These are phyloP conservation scores for Glycine soja DNA, from an alignment of 306 rosid genomes.

Conservation along the genomic window DNA sequence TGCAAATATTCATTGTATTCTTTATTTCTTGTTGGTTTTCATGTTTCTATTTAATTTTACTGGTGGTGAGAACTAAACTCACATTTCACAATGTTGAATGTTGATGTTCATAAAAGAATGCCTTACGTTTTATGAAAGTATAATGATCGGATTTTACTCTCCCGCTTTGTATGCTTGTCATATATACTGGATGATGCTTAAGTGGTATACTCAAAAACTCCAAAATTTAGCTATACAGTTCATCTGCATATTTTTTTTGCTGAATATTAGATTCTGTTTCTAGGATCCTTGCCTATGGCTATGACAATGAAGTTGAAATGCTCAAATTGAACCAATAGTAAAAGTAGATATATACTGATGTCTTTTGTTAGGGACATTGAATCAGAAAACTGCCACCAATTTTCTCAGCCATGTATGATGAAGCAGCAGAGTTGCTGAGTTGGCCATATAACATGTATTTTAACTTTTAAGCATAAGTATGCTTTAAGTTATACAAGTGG, in stretches of 20 bases:
- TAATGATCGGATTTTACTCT: constrained; percentile 17
- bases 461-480: constrained; percentile 1
- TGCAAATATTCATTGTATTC: constrained; percentile 60
- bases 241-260: background rate
- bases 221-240: background rate
- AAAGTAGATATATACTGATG: background rate
- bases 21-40: constrained; percentile 53
- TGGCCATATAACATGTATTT: constrained; percentile 36
- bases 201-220: background rate
- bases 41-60: constrained; percentile 38
- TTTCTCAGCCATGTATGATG: constrained; percentile 32
- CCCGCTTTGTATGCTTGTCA: constrained; percentile 1
- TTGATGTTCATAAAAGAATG: constrained; percentile 36
- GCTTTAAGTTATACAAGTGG: constrained; percentile 47
- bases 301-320: constrained; percentile 6
- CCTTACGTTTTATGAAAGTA: background rate
- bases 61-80: constrained; percentile 37
- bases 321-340: constrained; percentile 10
- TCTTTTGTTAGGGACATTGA: constrained; percentile 8
- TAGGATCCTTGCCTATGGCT: background rate
- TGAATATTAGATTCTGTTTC: background rate
- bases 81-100: constrained; percentile 40
- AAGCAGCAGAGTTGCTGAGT: background rate
- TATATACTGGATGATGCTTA: background rate
- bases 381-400: constrained; percentile 11